Evolutionary conservation across 768 basidiomycete species (phyloP).

Genomic region (Boletus rubroflammeus): DNA sequence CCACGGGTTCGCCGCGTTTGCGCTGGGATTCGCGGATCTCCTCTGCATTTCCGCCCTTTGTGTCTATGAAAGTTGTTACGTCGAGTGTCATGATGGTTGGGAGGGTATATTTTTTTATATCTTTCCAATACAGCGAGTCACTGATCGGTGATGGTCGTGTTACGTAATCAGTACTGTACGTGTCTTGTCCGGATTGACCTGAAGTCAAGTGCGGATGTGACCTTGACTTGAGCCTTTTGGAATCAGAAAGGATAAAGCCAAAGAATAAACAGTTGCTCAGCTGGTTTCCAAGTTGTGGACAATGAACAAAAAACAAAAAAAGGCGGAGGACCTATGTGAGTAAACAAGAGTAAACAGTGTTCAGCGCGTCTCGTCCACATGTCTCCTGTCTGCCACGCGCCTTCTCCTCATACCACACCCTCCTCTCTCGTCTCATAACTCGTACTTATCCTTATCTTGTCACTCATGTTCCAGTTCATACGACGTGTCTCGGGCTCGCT

Average conservation of each 20-base stretch:
- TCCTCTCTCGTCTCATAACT: not conserved
- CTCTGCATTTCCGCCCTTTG: constrained; percentile 89
- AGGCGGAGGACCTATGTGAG: not conserved
- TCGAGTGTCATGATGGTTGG: constrained; percentile 69
- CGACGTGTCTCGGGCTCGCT: constrained; percentile 69
- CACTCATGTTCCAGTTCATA: constrained; percentile 59
- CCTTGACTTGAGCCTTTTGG: not conserved
- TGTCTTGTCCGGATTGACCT: not conserved
- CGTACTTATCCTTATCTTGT: not conserved
- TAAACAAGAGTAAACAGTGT: constrained; percentile 28
- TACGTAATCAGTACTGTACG: constrained; percentile 12
- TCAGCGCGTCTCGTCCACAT: constrained; percentile 2
- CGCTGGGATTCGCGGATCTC: constrained; percentile 89
- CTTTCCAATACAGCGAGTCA: not conserved
- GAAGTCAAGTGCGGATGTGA: too few relatives aligned
- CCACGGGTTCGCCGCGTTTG: constrained; percentile 84
- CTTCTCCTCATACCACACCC: not conserved
- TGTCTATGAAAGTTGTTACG: constrained; percentile 74
- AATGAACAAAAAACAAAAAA: not conserved
- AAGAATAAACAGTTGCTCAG: not conserved
- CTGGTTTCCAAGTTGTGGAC: not conserved
- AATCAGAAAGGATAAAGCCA: not conserved
- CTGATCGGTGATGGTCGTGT: not conserved
- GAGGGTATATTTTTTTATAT: not conserved
- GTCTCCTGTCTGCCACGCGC: constrained; percentile 4